Evolutionary conservation across 306 rosid genomes (phyloP), one percentile per base, ranked within the genome.

Genomic region (Leucaena leucocephala): DNA sequence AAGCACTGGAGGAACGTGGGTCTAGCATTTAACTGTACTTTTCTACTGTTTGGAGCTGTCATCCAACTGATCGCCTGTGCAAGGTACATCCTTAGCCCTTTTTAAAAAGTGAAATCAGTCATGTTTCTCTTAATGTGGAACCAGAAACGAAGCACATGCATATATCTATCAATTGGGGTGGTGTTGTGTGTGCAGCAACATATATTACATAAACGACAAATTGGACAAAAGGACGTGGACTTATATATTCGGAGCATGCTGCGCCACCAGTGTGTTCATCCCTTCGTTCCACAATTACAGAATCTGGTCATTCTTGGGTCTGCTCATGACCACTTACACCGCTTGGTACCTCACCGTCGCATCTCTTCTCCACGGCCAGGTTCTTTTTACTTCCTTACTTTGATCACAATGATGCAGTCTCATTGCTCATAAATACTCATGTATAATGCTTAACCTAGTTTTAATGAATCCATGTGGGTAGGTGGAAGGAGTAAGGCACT

Each of bases 1-100:
- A 92, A 87, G 44, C 84, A 92, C 66, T 92, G 97, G 97, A 87
- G 97, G 85, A 92, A 92, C 89, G 95, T 90, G 91, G 97, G 97
- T 13, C 81, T 92, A 86, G 97, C 95, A 36, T 92, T 92, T 64
- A 92, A 92, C 83, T 92, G 97, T 83, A 92, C 95, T n/a, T 92
- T 92, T 74, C 97, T 92, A 76, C 84, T 92, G 78, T 92, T 92
- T 86, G 97, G 97, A 83, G 87, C 97, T 84, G 95, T 92, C 52
- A 92, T 92, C 82, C 97, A 92, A 67, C 93, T 92, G 22, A 92
- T 92, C 35, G 97, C 95, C 78, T 92, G 97, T 81, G 97, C 97
- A 44, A 92, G 97, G 97, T 92, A 71, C 48, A 33, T 48, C 74
- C 11, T 58, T 15, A 36, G 1, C 22, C 64, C 11, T 27, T 22